Conservation (phyloP, 1,139 yeast species). For the Candida sojae region DNA sequence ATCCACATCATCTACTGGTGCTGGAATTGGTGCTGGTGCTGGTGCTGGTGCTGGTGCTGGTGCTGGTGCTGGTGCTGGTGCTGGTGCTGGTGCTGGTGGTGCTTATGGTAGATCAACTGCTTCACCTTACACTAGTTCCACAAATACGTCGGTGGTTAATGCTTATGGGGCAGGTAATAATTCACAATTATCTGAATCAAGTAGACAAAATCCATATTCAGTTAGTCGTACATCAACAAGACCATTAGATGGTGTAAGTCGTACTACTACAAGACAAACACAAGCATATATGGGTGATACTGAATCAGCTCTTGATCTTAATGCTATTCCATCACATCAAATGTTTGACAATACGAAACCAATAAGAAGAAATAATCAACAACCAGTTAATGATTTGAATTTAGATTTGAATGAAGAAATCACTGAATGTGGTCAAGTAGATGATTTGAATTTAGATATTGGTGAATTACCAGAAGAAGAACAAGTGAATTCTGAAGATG, state of each 20-base stretch:
- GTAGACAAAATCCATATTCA: neutral
- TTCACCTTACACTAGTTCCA: neutral
- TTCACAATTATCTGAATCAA: constrained; percentile 1
- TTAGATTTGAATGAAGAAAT: constrained; percentile 38
- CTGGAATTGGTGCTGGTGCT: neutral
- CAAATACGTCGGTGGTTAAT: constrained; percentile 7
- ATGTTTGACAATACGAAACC: constrained; percentile 31
- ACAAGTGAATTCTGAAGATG: constrained; percentile 62
- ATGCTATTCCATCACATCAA: constrained; percentile 41
- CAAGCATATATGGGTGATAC: constrained; percentile 20
- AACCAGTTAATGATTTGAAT: constrained; percentile 21
- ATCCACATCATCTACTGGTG: neutral
- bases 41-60: too few species aligned
- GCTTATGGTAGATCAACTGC: neutral
- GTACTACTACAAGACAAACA: constrained; percentile 11
- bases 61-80: neutral
- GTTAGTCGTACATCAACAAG: constrained; percentile 1
- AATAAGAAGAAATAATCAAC: constrained; percentile 21
- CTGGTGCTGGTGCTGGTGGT: neutral
- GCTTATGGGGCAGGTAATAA: constrained; percentile 12
- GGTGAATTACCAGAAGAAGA: constrained; percentile 50
- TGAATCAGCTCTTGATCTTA: constrained; percentile 40
- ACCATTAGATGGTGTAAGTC: neutral
- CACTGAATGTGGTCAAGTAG: constrained; percentile 35
- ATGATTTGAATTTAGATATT: constrained; percentile 43